Conservation (phyloP, 202 grass and related monocot genomes). For the Digitaria exilis region DNA sequence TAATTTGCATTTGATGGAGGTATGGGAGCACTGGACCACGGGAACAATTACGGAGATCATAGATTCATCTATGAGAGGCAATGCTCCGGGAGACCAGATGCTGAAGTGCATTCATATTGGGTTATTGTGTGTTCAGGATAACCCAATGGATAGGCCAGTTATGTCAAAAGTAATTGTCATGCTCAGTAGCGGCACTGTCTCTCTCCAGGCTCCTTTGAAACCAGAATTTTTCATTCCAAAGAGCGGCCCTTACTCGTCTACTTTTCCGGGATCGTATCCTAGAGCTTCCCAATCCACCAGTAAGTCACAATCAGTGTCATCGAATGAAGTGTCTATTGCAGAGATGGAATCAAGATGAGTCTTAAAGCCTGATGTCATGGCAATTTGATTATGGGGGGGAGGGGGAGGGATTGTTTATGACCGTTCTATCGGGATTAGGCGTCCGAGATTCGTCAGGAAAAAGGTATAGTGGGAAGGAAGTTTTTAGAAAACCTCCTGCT, state of each 20-base stretch:
- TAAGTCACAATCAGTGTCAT: background rate
- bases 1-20: constrained; percentile 24
- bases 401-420: background rate
- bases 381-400: background rate
- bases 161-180: constrained; percentile 68
- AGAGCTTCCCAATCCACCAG: background rate
- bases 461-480: background rate
- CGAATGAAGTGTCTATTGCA: constrained; percentile 44
- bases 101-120: constrained; percentile 56
- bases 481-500: background rate
- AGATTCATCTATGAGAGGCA: constrained; percentile 37
- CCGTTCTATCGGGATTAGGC: background rate
- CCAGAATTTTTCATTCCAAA: constrained; percentile 53
- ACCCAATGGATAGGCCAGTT: constrained; percentile 54
- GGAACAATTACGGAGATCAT: constrained; percentile 46
- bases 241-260: background rate
- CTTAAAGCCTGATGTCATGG: background rate
- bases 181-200: constrained; percentile 57
- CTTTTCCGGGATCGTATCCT: background rate
- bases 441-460: background rate
- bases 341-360: constrained; percentile 50
- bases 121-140: constrained; percentile 59
- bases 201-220: constrained; percentile 45
- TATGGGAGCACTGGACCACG: constrained; percentile 61
- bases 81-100: constrained; percentile 39